Base-by-base conservation (phyloP, 2,329 filamentous ascomycete genomes). In the Ophiosphaerella narmari region DNA sequence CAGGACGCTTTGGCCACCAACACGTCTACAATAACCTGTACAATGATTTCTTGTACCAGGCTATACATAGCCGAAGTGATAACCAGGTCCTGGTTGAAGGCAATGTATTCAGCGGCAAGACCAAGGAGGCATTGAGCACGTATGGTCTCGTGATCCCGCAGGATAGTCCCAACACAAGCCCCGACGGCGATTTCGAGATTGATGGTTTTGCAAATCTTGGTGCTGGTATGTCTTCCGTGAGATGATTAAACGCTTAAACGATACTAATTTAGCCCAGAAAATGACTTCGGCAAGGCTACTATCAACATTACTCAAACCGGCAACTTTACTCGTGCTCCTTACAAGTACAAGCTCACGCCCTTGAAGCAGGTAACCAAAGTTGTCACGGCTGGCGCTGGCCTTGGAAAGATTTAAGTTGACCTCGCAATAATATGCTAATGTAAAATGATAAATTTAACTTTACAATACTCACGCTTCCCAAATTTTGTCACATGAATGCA, bases 1-100 rank as follows among this genome's bases (percentile, higher is more conserved):
- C 81, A 7, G 71, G 87, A 59, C 84, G 86, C 54, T 88, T 88
- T 74, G 86, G 86, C 23, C 86, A 83, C 45, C 84, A 77, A 12
- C 86, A 89, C 74, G 66, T 83, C 60, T 84, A 80, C 77, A 85
- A 83, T 77, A 79, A 72, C 62, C 72, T 73, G 46, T 75, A 71
- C 48, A 57, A 66, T 9, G 70, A 77, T 38, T 69, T 67, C 32
- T 52, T 68, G 26, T 69, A 69, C 52, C 73, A 74, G 47, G 75
- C 72, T 32, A 72, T 78, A 36, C 75, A 78, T 62, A 74, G 71
- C n/a, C 72, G 76, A 29, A 74, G 71, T 57, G 74, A 75, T 52
- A 77, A 76, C 39, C 72, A 77, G 53, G 67, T 75, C 8, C 71
- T 78, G 7, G 74, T 78, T 33, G 74, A 78, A 67, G 75, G 58